Conservation (phyloP, 352 stramenopile species). For the Halophytophthora polymorphica region DNA sequence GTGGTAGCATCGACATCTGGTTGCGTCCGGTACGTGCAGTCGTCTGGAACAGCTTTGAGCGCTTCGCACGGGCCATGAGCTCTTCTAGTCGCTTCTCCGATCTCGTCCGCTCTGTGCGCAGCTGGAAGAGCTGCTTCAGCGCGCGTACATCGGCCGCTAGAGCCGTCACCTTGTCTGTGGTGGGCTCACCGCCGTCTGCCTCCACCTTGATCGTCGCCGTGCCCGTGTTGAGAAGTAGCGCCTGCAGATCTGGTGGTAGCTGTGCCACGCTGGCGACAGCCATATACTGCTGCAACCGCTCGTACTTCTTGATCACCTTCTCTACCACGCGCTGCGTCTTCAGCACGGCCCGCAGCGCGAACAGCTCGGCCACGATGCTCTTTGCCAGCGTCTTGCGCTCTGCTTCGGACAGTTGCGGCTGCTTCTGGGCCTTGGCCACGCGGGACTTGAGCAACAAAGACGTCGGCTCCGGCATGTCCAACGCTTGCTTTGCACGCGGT, state of each 20-base stretch:
- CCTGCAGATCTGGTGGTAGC: conserved; percentile 43
- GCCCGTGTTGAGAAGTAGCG: conserved; percentile 24
- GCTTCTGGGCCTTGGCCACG: conserved; percentile 20
- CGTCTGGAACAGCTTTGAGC: conserved; percentile 46
- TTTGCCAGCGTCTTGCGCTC: conserved; percentile 53
- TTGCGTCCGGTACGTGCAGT: conserved; percentile 50
- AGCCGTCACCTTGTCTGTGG: conserved; percentile 35
- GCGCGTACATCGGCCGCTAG: conserved; percentile 73
- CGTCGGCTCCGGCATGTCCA: conserved; percentile 18
- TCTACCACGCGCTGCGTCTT: conserved; percentile 58
- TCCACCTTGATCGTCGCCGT: conserved; percentile 7
- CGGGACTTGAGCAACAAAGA: conserved; percentile 61
- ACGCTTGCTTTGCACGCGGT: conserved; percentile 8
- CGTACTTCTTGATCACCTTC: conserved; percentile 72
- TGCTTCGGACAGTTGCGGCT: conserved; percentile 25
- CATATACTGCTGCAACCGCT: conserved; percentile 57
- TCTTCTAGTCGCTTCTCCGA: conserved; percentile 31
- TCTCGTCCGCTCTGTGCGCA: conserved; percentile 41
- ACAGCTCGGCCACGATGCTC: conserved; percentile 46
- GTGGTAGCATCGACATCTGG: conserved; percentile 46
- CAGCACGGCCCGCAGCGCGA: conserved; percentile 34
- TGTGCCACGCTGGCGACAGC: conserved; percentile 45
- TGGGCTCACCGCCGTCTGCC: background rate
- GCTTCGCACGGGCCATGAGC: conserved; percentile 36
- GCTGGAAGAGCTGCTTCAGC: conserved; percentile 67